A percentile compares a stretch with the other conserved stretches of the same genome.
phyloP scores from a whole-genome alignment of 2,329 filamentous ascomycete species.

The Torrubiellomyces zombiae region DNA sequence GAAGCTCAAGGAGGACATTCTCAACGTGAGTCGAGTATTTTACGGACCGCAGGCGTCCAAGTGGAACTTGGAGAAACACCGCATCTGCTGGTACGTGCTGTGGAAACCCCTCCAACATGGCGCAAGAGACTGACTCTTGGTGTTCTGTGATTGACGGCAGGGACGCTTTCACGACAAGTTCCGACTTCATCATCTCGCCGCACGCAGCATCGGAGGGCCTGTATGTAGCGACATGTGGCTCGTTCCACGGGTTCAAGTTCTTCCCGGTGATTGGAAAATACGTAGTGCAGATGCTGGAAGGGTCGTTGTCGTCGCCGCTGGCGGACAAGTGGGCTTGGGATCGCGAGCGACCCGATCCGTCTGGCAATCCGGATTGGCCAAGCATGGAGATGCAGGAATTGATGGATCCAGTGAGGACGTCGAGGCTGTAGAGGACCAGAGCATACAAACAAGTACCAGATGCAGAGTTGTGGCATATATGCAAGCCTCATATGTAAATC shows the following conservation, averaged over 20 bases:
- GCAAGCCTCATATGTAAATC: too few species aligned
- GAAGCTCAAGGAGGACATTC: constrained; percentile 39
- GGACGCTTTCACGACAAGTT: constrained; percentile 47
- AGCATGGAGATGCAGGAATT: constrained; percentile 40
- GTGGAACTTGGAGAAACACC: constrained; percentile 44
- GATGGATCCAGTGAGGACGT: constrained; percentile 10
- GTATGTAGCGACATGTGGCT: constrained; percentile 46
- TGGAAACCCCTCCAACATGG: too few species aligned
- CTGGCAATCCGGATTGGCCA: constrained; percentile 37
- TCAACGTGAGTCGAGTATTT: constrained; percentile 37
- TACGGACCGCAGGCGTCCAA: constrained; percentile 37
- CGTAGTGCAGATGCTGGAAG: constrained; percentile 37
- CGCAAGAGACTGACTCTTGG: too few species aligned
- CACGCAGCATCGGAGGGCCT: constrained; percentile 33
- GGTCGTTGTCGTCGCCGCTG: constrained; percentile 23
- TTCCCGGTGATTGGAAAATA: constrained; percentile 48
- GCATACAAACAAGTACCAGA: too few species aligned
- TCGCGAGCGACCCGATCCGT: constrained; percentile 35
- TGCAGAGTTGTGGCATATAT: too few species aligned
- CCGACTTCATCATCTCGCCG: constrained; percentile 46
- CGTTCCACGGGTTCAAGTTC: constrained; percentile 54
- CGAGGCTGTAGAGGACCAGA: constrained; percentile 16
- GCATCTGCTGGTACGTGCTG: constrained; percentile 50
- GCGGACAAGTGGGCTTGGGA: constrained; percentile 40
- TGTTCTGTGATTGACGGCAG: too few species aligned